A percentile compares a stretch with the other conserved stretches of the same genome.
Evolutionary conservation across 306 rosid species (phyloP).

Genomic region (Cicer pinnatifidum): DNA sequence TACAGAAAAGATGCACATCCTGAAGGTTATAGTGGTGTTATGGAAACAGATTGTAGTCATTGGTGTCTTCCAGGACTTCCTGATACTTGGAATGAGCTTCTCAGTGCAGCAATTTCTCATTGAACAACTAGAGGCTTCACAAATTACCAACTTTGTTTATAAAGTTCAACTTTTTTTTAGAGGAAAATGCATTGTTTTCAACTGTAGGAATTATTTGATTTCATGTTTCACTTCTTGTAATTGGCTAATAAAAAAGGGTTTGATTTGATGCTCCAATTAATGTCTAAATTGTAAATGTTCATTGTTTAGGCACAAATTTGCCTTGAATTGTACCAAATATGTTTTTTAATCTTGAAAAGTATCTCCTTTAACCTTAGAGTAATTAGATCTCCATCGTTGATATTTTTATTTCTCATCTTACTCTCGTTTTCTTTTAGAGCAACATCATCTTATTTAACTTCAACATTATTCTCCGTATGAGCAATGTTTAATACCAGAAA

Average conservation of each 20-base stretch:
- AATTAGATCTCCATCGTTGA: too few relatives aligned
- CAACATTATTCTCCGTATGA: too few relatives aligned
- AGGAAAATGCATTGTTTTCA: constrained; percentile 51
- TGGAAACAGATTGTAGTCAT: constrained; percentile 80
- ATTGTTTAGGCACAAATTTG: constrained; percentile 49
- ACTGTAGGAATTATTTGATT: constrained; percentile 41
- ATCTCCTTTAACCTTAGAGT: too few relatives aligned
- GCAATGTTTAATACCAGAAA: too few relatives aligned
- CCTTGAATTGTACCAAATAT: constrained; percentile 40
- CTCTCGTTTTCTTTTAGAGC: too few relatives aligned
- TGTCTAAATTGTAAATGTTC: constrained; percentile 49
- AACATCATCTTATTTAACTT: too few relatives aligned
- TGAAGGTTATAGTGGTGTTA: constrained; percentile 61
- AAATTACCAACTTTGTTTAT: constrained; percentile 22
- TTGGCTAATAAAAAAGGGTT: constrained; percentile 51
- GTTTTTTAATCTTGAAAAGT: constrained; percentile 1
- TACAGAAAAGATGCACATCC: constrained; percentile 91
- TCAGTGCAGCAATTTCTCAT: constrained; percentile 64
- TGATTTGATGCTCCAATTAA: constrained; percentile 34
- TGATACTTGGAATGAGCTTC: constrained; percentile 91
- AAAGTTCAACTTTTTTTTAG: constrained; percentile 32
- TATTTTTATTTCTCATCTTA: too few relatives aligned
- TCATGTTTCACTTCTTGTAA: constrained; percentile 45
- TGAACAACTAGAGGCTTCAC: constrained; percentile 11
- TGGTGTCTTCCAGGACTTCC: constrained; percentile 99